phyloP scores from a whole-genome alignment of 1,284 basidiomycete genomes.

The Cryptococcus sp. region DNA sequence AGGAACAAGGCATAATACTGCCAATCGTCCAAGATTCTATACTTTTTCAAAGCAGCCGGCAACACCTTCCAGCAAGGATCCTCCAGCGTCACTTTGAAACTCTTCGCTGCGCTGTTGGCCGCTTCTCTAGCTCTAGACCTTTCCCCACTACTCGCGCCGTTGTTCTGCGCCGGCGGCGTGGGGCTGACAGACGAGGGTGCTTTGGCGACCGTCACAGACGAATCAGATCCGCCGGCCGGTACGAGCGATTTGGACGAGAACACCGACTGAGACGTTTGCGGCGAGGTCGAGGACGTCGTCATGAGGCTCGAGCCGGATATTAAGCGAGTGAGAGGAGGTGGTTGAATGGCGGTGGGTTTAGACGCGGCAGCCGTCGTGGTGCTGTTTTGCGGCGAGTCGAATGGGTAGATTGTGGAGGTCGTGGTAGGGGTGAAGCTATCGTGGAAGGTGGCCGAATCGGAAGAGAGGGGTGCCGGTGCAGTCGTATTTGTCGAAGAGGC shows the following conservation, averaged over 20 bases:
- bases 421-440: conserved; percentile 30
- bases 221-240: neutral
- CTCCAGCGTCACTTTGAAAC: conserved; percentile 65
- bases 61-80: conserved; percentile 98
- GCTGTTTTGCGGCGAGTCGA: conserved; percentile 26
- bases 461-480: conserved; percentile 15
- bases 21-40: conserved; percentile 99
- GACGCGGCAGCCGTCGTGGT: neutral
- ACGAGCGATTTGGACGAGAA: neutral
- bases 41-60: conserved; percentile 96
- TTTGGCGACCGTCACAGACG: neutral
- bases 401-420: conserved; percentile 19
- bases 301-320: conserved; percentile 12
- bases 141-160: conserved; percentile 10
- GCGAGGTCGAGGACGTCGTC: conserved; percentile 5
- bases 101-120: conserved; percentile 46
- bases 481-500: conserved; percentile 19
- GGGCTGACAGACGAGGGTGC: neutral
- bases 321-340: conserved; percentile 16
- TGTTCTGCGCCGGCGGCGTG: neutral
- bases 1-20: conserved; percentile 99
- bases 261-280: neutral
- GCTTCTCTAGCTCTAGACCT: conserved; percentile 33
- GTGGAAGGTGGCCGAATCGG: conserved; percentile 31
- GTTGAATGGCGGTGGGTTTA: conserved; percentile 5